These are phyloP conservation scores for Solanum tarijense DNA, from an alignment of 257 asterid species.

Conservation along the genomic window DNA sequence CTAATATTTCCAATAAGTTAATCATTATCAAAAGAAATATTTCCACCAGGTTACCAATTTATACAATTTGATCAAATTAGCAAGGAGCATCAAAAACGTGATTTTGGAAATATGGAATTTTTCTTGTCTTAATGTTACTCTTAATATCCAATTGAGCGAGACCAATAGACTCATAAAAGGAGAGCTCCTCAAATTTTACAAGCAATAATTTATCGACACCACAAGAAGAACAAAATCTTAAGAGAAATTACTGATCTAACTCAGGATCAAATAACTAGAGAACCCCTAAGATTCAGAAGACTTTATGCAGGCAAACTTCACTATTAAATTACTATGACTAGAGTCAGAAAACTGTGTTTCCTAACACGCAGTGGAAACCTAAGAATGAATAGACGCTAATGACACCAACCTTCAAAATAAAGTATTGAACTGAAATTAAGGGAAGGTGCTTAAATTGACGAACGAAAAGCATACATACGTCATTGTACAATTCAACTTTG, in stretches of 20 bases:
- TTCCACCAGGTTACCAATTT: background rate
- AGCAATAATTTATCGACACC: background rate
- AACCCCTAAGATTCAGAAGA: background rate
- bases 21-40: background rate
- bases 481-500: background rate
- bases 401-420: background rate
- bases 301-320: background rate
- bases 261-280: background rate
- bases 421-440: background rate
- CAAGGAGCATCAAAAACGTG: background rate
- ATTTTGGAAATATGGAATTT: background rate
- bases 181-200: background rate
- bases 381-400: background rate
- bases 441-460: background rate
- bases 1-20: background rate
- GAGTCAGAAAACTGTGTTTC: background rate
- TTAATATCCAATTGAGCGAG: background rate
- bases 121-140: background rate
- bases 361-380: background rate
- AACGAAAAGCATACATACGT: background rate
- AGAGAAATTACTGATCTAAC: background rate
- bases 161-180: background rate
- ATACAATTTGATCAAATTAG: background rate
- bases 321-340: background rate
- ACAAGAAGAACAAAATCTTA: background rate